Evolutionary conservation across 2,329 filamentous ascomycete species (phyloP), one percentile per base, ranked within the genome.

Genomic region (Xylariomycetidae sp.): DNA sequence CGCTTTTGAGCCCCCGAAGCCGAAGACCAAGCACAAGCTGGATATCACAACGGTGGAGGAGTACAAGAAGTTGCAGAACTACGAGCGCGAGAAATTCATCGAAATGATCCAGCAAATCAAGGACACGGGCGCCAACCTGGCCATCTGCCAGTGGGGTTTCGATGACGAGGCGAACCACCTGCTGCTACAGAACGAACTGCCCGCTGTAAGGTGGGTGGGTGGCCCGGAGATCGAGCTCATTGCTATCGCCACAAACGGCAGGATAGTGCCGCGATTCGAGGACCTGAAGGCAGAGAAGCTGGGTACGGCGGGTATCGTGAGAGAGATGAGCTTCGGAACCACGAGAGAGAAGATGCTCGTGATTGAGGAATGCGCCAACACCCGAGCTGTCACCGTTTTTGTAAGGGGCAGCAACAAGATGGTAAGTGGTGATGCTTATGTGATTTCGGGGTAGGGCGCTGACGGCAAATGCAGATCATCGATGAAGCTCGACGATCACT

Each of bases 41-140:
- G 92, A 98, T 57, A 98, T 98, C 57, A 92, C 88, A 36, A 85
- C 81, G 25, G 90, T 98, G 6, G 90, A 96, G 50, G 92, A 98
- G 68, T 98, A 95, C 74, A 95, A 94, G 73, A 92, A 93, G 67
- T 69, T 98, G 46, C 92, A 98, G 59, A 85, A 74, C 50, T 98
- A 98, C 67, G 92, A 98, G 67, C 82, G 82, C 52, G 84, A 86
- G 58, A 98, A 96, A 68, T 98, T 98, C 58, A 76, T 86, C 38
- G 90, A 96, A 68, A 98, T 98, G 92, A 95, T 98, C 52, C 74
- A 93, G 58, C 85, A 95, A 65, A 92, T 98, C 70, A 98, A 98
- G 70, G 85, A 85, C 53, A 93, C 90, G 1, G 92, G 92, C 42
- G 92, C 92, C 46, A 98, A 98, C 67, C 74, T 98, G 40, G 92